Percentiles rank a stretch among this genome's conserved stretches.
Conservation (phyloP, 2,329 filamentous ascomycete species). For the Cladosporium sp. region DNA sequence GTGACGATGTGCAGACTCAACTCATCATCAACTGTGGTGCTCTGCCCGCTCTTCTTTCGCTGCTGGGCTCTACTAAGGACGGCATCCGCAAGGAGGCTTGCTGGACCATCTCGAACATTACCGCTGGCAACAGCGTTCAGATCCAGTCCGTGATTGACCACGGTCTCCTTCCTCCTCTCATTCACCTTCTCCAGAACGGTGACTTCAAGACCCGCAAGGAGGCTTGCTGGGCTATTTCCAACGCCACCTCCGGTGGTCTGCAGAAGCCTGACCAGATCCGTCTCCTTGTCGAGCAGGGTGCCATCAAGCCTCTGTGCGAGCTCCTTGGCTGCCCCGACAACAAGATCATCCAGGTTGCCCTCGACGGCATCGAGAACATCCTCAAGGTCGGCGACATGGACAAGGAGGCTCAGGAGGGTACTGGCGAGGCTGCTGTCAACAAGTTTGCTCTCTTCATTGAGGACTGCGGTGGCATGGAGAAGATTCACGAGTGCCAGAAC, state of each 20-base stretch:
- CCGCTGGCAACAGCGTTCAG: conserved; percentile 93
- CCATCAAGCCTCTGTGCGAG: conserved; percentile 96
- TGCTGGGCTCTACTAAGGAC: conserved; percentile 95
- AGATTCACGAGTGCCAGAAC: conserved; percentile 99
- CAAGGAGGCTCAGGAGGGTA: conserved; percentile 79
- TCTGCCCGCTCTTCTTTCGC: conserved; percentile 83
- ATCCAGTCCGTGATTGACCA: conserved; percentile 96
- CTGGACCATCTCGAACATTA: conserved; percentile 99
- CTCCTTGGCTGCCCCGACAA: conserved; percentile 95
- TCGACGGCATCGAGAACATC: conserved; percentile 98
- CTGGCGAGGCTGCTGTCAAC: conserved; percentile 75
- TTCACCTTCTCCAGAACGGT: conserved; percentile 91
- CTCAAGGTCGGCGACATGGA: conserved; percentile 99
- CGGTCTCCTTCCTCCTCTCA: conserved; percentile 92
- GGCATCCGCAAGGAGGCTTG: conserved; percentile 98
- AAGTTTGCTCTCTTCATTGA: conserved; percentile 97
- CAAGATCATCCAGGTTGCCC: conserved; percentile 98
- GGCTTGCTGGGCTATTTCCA: conserved; percentile 99
- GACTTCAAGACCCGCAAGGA: conserved; percentile 99
- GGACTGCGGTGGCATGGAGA: conserved; percentile 98
- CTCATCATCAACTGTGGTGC: conserved; percentile 99
- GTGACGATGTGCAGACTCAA: conserved; percentile 97
- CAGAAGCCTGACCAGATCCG: conserved; percentile 99
- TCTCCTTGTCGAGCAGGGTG: conserved; percentile 87
- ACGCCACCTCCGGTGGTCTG: conserved; percentile 92